A percentile compares a stretch with the other conserved stretches of the same genome.
phyloP scores from a whole-genome alignment of 1,284 basidiomycete species.

The Athelia psychrophila region DNA sequence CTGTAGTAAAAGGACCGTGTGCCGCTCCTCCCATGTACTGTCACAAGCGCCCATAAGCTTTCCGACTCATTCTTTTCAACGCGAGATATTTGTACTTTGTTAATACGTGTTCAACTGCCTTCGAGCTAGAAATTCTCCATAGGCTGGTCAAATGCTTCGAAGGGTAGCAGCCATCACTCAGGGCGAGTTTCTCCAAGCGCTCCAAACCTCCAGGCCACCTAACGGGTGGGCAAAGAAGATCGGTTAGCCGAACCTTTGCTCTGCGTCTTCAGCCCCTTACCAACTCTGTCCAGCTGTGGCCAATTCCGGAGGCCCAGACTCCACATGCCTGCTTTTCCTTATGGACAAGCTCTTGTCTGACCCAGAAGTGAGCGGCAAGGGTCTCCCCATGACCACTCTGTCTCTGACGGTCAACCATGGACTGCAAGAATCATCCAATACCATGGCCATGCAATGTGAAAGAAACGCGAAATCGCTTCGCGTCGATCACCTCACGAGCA shows the following conservation, averaged over 20 bases:
- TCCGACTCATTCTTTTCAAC: too few species aligned
- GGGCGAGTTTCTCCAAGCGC: constrained; percentile 42
- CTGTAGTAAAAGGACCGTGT: too few species aligned
- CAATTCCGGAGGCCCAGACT: constrained; percentile 79
- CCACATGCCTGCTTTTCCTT: constrained; percentile 70
- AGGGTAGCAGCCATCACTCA: constrained; percentile 26
- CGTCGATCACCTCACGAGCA: constrained; percentile 42
- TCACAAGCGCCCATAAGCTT: too few species aligned
- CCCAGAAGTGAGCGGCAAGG: background rate
- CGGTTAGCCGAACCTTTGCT: constrained; percentile 24
- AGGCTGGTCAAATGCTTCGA: too few species aligned
- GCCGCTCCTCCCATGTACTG: too few species aligned
- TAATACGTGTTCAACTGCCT: constrained; percentile 2
- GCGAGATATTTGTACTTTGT: too few species aligned
- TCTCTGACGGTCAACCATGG: constrained; percentile 68
- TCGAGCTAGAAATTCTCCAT: too few species aligned
- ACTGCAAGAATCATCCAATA: constrained; percentile 51
- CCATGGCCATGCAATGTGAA: constrained; percentile 52
- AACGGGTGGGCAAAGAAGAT: constrained; percentile 38
- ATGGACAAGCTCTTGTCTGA: constrained; percentile 40
- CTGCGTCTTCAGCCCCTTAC: background rate
- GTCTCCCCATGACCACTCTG: constrained; percentile 33
- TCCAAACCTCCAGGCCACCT: constrained; percentile 35
- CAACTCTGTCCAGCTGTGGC: constrained; percentile 51
- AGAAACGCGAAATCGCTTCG: constrained; percentile 39